Conservation (phyloP, 2,329 filamentous ascomycete genomes). For the Sarocladiaceae sp. region DNA sequence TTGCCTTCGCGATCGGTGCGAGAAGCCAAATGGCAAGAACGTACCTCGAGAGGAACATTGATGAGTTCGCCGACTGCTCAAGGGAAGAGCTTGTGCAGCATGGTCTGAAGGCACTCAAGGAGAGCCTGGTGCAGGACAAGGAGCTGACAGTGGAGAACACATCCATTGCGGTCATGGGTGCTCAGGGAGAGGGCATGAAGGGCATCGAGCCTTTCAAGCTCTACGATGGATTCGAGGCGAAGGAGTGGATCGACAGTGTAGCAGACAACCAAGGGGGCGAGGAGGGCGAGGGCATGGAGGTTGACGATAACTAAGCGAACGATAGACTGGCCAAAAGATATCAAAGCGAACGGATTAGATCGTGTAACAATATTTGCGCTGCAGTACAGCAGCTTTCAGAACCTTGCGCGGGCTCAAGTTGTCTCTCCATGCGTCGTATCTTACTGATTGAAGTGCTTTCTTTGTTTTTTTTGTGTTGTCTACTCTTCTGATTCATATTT, state of each 20-base stretch:
- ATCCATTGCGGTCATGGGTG: conserved; percentile 80
- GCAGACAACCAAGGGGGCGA: conserved; percentile 46
- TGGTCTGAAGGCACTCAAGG: conserved; percentile 86
- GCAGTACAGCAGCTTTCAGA: neutral
- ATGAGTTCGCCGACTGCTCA: conserved; percentile 70
- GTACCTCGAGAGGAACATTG: conserved; percentile 89
- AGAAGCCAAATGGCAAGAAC: conserved; percentile 96
- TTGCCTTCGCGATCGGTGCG: conserved; percentile 92
- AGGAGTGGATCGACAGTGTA: conserved; percentile 77
- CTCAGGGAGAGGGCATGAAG: conserved; percentile 47
- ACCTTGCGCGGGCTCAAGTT: no score
- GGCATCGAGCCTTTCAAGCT: conserved; percentile 78
- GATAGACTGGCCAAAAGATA: neutral
- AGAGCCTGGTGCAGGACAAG: conserved; percentile 94
- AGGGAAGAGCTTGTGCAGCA: conserved; percentile 88
- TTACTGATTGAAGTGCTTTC: neutral
- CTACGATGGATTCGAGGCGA: conserved; percentile 84
- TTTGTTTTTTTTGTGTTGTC: neutral
- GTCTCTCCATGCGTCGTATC: neutral
- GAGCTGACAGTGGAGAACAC: conserved; percentile 97
- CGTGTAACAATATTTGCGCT: conserved; percentile 22
- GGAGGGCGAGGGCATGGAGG: conserved; percentile 32
- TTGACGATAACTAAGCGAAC: conserved; percentile 27
- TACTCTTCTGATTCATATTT: neutral
- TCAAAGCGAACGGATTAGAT: conserved; percentile 22